Base-by-base conservation (phyloP, 345 rosid genomes). In the Sonneratia alba region DNA sequence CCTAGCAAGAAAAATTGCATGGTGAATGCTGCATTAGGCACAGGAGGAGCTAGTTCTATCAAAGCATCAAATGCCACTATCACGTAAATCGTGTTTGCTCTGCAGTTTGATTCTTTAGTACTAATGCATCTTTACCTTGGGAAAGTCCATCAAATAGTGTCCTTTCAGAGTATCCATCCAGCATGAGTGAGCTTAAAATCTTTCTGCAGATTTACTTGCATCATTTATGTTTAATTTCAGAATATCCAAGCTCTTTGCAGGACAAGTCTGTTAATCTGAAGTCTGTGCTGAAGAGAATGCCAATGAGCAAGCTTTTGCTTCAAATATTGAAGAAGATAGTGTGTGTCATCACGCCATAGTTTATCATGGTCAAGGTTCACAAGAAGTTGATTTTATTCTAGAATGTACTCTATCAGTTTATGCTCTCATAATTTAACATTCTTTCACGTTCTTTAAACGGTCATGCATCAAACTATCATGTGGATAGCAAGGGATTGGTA, bases 271-370 rank as follows among this genome's bases (percentile, higher is more conserved):
- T 45, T 77, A 86, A 83, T 79, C 76, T 72, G 74, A 78, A 82
- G 75, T 82, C 88, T 68, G 83, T 74, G 79, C 75, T 70, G 82
- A 82, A 77, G 90, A 80, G 78, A 79, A 79, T 71, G 69, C 84
- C 77, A 76, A 81, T 67, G 90, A 86, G 73, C 83, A 71, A 75
- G 77, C 85, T 70, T 81, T 84, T 55, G 84, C 83, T 79, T 89
- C 87, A 73, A 86, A 82, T 78, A 70, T 62, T 65, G 83, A 82
- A 24, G 84, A 79, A 66, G 82, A 76, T 70, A 80, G 79, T 77
- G 83, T 84, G 85, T 83, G 76, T n/a, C 42, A 53, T 43, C 55
- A 45, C 55, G 70, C 70, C 71, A 48, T 66, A 70, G 37, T 47
- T 65, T 73, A 63, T 49, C 13, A 59, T 56, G 55, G 15, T 49